phyloP scores from a whole-genome alignment of 768 basidiomycete species.

The Nidularia sp. region DNA sequence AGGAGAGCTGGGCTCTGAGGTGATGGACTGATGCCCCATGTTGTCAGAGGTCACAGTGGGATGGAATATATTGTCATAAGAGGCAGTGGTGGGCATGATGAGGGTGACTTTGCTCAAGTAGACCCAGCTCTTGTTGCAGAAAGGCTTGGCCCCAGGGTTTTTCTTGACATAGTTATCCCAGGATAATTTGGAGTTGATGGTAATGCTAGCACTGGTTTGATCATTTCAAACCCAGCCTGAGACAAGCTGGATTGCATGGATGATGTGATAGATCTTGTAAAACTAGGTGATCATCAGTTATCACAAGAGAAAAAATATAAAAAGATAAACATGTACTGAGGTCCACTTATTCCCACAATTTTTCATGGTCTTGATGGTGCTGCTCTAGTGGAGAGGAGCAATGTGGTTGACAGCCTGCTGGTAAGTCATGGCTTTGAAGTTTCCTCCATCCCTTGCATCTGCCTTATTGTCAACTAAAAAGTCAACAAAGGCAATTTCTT shows the following conservation, averaged over 20 bases:
- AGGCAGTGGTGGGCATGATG: conserved; percentile 6
- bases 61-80: conserved; percentile 7
- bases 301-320: too few species aligned
- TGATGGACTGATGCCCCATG: background rate
- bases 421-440: too few species aligned
- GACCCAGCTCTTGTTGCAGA: conserved; percentile 16
- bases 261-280: conserved; percentile 2
- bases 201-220: conserved; percentile 1
- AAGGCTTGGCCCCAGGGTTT: conserved; percentile 16
- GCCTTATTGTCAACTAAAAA: too few species aligned
- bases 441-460: too few species aligned
- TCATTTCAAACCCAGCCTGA: conserved; percentile 6
- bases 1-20: background rate
- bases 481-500: too few species aligned
- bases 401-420: too few species aligned
- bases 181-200: background rate
- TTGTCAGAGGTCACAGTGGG: background rate
- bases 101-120: conserved; percentile 4
- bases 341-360: too few species aligned
- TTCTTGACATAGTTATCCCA: conserved; percentile 16
- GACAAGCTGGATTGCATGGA: background rate
- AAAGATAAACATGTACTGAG: too few species aligned
- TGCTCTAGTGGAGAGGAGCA: too few species aligned
- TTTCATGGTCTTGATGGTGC: too few species aligned
- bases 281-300: too few species aligned